Base-by-base conservation (phyloP, 1,284 basidiomycete genomes). In the Pseudozyma sp. region DNA sequence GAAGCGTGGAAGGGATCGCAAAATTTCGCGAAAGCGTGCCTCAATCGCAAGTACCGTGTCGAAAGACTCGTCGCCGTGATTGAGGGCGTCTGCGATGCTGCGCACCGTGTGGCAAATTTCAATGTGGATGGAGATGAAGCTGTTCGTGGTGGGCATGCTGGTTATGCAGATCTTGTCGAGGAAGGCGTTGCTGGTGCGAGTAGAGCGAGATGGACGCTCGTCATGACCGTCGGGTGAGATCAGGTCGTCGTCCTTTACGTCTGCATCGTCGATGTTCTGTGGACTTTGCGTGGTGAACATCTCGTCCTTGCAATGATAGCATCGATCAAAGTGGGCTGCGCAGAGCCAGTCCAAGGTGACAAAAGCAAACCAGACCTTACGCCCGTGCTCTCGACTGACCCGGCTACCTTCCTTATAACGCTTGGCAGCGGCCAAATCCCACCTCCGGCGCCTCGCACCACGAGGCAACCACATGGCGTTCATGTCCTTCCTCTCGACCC, bases 241-340 rank as follows among this genome's bases (percentile, higher is more conserved):
- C 13, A 37, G 49, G 6, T 68, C 65, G 33, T 39, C 51, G 31
- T 73, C 70, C 0, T 45, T 65, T 37, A 80, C 48, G 37, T 79
- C 77, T 5, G 54, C 60, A 40, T 80, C 79, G 45, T 80, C 79
- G 13, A 79, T 68, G 51, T 80, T 80, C 47, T 77, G 66, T 16
- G 79, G 79, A 24, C 68, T 56, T 45, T 68, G 53, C 0, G 79
- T 80, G n/a, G 68, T 67, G 46, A 70, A 76, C 68, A 72, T 72
- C 42, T 68, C 66, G 54, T 71, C 73, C 19, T 53, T 63, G 62
- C 51, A 54, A 19, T 65, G 49, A 42, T 72, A 76, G 54, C 65
- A 72, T 16, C 68, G 68, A 33, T 72, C 62, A 16, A 76, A 72
- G 30, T 56, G 50, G 14, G 68, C 56, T 7, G 68, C 68, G 48